These are phyloP conservation scores for Tephrocybe sp. DNA, from an alignment of 768 basidiomycete genomes.

Conservation along the genomic window DNA sequence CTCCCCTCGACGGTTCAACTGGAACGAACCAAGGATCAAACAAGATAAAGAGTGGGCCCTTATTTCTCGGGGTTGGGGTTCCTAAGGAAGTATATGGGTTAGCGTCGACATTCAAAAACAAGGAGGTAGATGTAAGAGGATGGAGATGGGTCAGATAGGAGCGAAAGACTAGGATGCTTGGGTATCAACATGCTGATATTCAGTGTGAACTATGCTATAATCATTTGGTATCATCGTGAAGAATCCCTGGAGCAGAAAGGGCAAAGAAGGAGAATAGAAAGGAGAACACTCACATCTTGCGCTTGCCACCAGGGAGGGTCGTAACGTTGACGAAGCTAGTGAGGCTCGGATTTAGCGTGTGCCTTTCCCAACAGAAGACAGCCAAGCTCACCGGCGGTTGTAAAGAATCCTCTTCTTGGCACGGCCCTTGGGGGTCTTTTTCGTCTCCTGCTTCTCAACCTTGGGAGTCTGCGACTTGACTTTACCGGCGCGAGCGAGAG, in stretches of 20 bases:
- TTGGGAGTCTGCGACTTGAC: conserved; percentile 98
- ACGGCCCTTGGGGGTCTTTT: conserved; percentile 96
- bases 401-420: conserved; percentile 74
- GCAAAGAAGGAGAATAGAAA: neutral
- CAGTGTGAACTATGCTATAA: conserved; percentile 97
- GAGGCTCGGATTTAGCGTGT: conserved; percentile 2
- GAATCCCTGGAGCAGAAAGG: conserved; percentile 3
- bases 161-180: conserved; percentile 96
- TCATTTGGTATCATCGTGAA: conserved; percentile 55
- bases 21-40: no score
- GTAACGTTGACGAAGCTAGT: conserved; percentile 92
- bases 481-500: conserved; percentile 99
- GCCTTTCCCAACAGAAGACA: neutral
- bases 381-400: conserved; percentile 13
- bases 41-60: no score
- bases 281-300: conserved; percentile 81
- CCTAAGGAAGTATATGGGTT: conserved; percentile 38
- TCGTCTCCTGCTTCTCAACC: conserved; percentile 98
- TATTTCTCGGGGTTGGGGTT: conserved; percentile 70
- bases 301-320: conserved; percentile 86
- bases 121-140: conserved; percentile 14
- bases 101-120: conserved; percentile 8
- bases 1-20: no score
- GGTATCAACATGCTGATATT: conserved; percentile 80
- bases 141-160: conserved; percentile 83